Evolutionary conservation across 2,329 filamentous ascomycete genomes (phyloP), one percentile per base, ranked within the genome.

Genomic region (Pseudocercospora crystallina): DNA sequence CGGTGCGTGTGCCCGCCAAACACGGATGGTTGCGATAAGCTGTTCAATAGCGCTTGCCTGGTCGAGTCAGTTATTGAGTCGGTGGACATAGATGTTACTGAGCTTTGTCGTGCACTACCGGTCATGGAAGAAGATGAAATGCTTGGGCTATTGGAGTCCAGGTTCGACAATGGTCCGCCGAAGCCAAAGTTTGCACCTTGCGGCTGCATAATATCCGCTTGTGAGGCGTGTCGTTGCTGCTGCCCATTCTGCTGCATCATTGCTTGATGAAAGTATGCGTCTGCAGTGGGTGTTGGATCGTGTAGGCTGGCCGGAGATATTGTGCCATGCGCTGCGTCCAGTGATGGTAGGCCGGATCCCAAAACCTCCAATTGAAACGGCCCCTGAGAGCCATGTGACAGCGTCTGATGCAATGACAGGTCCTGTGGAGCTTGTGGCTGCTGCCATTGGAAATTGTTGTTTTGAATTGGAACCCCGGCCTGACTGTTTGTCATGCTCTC

Each of bases 401-500:
- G 78, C 62, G 58, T 54, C 12, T 61, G 81, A 57, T 87, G 86
- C 15, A 81, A 79, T 71, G 89, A 85, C 63, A 90, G 76, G 34
- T 83, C 78, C 43, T 81, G 49, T 10, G 47, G 47, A 26, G 20
- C 20, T 26, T 26, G 20, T 20, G 8, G 78, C 63, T 86, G 82
- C 84, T 87, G 90, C 75, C 87, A 83, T 42, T 58, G 57, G 20
- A 61, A 59, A 7, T 26, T 26, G 46, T 56, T 51, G 43, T 58
- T 60, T 36, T 60, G 59, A 7, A 63, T 57, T 2, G 59, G 45
- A 30, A 67, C 54, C 7, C 47, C 60, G 14, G 56, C 51, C n/a
- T 61, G 57, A 29, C 89, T 89, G 70, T 96, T 90, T 51, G 94
- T 78, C 86, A 96, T 90, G 53, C 90, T 84, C 68, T 97, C 94